Conservation (phyloP, 768 basidiomycete genomes). For the Dioszegia aurantiaca region DNA sequence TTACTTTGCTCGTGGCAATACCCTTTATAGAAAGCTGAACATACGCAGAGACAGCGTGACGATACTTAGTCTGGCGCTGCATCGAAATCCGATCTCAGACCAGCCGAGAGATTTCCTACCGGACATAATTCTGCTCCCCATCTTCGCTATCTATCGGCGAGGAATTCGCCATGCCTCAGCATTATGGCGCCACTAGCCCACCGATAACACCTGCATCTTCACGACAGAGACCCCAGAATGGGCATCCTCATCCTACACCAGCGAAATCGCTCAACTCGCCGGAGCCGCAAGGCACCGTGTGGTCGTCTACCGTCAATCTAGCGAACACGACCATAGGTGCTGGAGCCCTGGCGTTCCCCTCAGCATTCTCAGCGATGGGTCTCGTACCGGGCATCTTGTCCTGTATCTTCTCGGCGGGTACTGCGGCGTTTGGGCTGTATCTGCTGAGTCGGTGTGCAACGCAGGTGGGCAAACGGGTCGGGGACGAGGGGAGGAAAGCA, state of each 20-base stretch:
- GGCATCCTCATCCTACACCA: not conserved
- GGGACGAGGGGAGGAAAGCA: slow-evolving; percentile 43
- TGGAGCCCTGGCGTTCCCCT: slow-evolving; percentile 57
- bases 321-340: slow-evolving; percentile 90
- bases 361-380: slow-evolving; percentile 84
- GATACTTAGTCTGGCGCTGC: too few species aligned
- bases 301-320: slow-evolving; percentile 54
- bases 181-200: slow-evolving; percentile 9
- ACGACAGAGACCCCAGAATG: slow-evolving; percentile 1
- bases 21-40: too few species aligned
- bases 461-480: slow-evolving; percentile 55
- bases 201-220: slow-evolving; percentile 3
- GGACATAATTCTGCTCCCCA: too few species aligned
- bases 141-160: too few species aligned
- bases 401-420: slow-evolving; percentile 72
- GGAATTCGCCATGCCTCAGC: slow-evolving; percentile 1
- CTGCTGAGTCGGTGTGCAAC: slow-evolving; percentile 80
- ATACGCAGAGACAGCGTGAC: too few species aligned
- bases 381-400: slow-evolving; percentile 85
- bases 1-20: too few species aligned
- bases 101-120: too few species aligned
- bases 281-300: slow-evolving; percentile 15
- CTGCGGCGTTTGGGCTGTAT: slow-evolving; percentile 82
- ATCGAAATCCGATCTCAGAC: too few species aligned
- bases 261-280: not conserved